A percentile compares a stretch with the other conserved stretches of the same genome.
Conservation (phyloP, 2,329 filamentous ascomycete genomes). For the Rosellinia necatrix region DNA sequence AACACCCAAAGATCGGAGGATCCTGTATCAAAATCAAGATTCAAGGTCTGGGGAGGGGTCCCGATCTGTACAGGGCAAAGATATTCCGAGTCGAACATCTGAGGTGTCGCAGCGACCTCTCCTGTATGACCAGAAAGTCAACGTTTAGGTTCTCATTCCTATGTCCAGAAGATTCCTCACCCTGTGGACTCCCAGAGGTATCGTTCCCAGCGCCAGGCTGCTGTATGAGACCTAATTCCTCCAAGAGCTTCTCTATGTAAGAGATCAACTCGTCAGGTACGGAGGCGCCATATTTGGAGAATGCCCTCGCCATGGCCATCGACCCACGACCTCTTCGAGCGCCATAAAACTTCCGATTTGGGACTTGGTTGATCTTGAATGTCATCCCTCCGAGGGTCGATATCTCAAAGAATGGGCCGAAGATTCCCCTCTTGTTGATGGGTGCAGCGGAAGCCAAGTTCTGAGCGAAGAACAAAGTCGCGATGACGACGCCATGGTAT, state of each 20-base stretch:
- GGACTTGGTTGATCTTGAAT: conserved; percentile 47
- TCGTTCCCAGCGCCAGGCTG: conserved; percentile 23
- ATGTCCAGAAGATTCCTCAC: conserved; percentile 13
- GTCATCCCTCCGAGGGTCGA: conserved; percentile 46
- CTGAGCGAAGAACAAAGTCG: conserved; percentile 39
- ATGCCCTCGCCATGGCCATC: conserved; percentile 46
- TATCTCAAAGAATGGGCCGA: conserved; percentile 38
- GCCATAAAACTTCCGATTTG: conserved; percentile 43
- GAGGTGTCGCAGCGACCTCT: conserved; percentile 38
- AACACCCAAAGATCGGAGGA: conserved; percentile 56
- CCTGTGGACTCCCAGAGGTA: conserved; percentile 9
- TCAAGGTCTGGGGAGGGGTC: conserved; percentile 48
- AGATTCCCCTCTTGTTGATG: conserved; percentile 33
- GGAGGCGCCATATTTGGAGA: conserved; percentile 45
- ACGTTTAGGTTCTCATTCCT: not conserved
- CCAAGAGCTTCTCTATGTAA: conserved; percentile 41
- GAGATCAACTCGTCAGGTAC: conserved; percentile 43
- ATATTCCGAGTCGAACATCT: conserved; percentile 42
- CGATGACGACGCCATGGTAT: conserved; percentile 39
- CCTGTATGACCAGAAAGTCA: conserved; percentile 30
- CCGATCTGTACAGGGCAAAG: conserved; percentile 43
- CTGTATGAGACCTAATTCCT: conserved; percentile 41
- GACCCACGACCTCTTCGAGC: conserved; percentile 42
- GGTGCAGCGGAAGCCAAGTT: conserved; percentile 39
- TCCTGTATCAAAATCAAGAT: conserved; percentile 52